phyloP scores from a whole-genome alignment of 192 early-diverging fungal genomes.

The Mortierella antarctica region DNA sequence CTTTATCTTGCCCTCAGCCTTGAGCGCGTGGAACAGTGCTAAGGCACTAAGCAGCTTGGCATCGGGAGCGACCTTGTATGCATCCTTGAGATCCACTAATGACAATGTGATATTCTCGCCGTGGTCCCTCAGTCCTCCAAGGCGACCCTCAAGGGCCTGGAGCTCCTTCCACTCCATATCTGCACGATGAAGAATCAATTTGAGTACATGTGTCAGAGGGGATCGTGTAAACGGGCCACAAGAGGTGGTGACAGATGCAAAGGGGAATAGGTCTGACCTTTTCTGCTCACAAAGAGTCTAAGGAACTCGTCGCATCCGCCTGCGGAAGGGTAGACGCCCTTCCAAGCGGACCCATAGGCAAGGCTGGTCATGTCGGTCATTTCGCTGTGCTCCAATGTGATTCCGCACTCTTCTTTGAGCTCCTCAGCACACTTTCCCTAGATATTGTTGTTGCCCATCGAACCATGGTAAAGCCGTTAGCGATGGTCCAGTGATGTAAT shows the following conservation, averaged over 20 bases:
- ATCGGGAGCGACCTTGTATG: slow-evolving; percentile 74
- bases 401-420: slow-evolving; percentile 85
- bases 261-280: slow-evolving; percentile 29
- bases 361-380: slow-evolving; percentile 75
- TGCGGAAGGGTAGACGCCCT: slow-evolving; percentile 75
- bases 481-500: neutral
- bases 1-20: slow-evolving; percentile 49
- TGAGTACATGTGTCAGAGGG: neutral
- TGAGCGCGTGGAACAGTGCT: slow-evolving; percentile 67
- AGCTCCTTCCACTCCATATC: slow-evolving; percentile 64
- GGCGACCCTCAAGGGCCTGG: slow-evolving; percentile 64
- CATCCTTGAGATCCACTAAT: slow-evolving; percentile 70
- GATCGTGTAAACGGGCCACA: neutral
- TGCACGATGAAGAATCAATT: slow-evolving; percentile 7
- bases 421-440: slow-evolving; percentile 81
- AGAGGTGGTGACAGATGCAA: neutral
- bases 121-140: slow-evolving; percentile 76
- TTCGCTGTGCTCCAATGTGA: slow-evolving; percentile 66
- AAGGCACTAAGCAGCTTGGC: slow-evolving; percentile 77
- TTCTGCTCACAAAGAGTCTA: slow-evolving; percentile 75
- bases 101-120: slow-evolving; percentile 82
- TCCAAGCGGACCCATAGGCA: slow-evolving; percentile 57
- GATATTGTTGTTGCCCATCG: neutral
- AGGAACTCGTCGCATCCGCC: slow-evolving; percentile 88
- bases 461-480: neutral